Evolutionary conservation across 306 rosid species (phyloP).

Genomic region (Urtica urens): DNA sequence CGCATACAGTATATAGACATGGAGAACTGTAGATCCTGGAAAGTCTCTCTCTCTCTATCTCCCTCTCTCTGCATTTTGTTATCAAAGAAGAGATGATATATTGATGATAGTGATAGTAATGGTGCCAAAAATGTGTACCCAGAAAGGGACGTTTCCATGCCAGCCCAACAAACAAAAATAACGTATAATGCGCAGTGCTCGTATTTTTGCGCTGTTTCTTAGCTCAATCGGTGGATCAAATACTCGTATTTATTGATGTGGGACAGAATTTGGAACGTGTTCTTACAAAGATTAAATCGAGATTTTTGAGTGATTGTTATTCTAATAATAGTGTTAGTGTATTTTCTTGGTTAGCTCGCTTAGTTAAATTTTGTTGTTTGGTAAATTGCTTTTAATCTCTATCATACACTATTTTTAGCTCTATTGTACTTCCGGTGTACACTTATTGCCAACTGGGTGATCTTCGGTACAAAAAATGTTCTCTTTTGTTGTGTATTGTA

Average conservation of each 20-base stretch:
- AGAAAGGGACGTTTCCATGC: slow-evolving; percentile 10
- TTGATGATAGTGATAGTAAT: slow-evolving; percentile 21
- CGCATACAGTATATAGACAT: slow-evolving; percentile 16
- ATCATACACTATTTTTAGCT: no score
- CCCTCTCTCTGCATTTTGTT: slow-evolving; percentile 13
- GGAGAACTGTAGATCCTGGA: slow-evolving; percentile 23
- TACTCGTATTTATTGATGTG: not conserved
- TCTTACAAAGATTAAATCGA: no score
- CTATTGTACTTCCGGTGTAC: no score
- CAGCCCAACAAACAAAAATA: not conserved
- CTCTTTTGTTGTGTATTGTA: no score
- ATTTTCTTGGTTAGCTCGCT: no score
- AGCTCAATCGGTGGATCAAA: not conserved
- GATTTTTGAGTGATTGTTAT: no score
- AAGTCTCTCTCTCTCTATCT: slow-evolving; percentile 27
- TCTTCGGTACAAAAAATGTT: no score
- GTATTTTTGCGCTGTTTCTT: not conserved
- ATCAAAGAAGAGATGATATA: slow-evolving; percentile 15
- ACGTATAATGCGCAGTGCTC: not conserved
- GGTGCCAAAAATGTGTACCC: slow-evolving; percentile 3
- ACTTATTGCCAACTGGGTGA: no score
- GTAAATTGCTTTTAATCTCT: no score
- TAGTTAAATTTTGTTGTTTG: no score
- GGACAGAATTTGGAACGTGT: not conserved
- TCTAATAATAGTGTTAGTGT: no score